Base-by-base conservation (phyloP, 345 rosid species). In the Salix exigua region DNA sequence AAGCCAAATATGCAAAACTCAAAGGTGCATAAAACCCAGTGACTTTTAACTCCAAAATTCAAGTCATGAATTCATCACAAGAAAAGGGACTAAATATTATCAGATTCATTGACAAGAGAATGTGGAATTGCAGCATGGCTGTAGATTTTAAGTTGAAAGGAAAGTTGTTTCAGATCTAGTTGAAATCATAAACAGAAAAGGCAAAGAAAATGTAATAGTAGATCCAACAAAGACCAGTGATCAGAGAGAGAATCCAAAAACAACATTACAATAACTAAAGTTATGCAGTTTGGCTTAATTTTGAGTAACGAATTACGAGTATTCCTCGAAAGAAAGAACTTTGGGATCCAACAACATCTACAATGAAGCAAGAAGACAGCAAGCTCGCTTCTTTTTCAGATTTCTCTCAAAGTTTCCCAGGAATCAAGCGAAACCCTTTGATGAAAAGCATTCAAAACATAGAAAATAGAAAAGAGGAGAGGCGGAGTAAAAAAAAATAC, bases 141-240 rank as follows among this genome's bases (percentile, higher is more conserved):
- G 55, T 33, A 65, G 68, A 73, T 44, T 72, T n/a, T 67, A 71
- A 40, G 68, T 25, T 37, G 19, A 75, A 79, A 1, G 17, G 8
- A 53, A 7, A 48, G 68, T 44, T 67, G 37, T 68, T 37, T 73
- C 86, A 81, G 89, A 87, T 85, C 86, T 73, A 83, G 70, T n/a
- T 9, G 60, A 79, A 73, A 48, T 66, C 14, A 55, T 51, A 68
- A 28, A 40, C 21, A 25, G 53, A 28, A 23, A 40, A 33, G 62
- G 51, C 66, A 7, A 11, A 44, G 62, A 37, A 30, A 38, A 5
- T 35, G 12, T 70, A 66, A 21, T 70, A 66, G 9, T 4, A 66
- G 79, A 74, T 74, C 71, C 65, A 70, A 75, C 60, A 51, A 60
- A 33, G 60, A 16, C 19, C 28, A 28, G 55, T 18, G 21, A 40